A percentile compares a stretch with the other conserved stretches of the same genome.
Conservation (phyloP, 2,329 filamentous ascomycete species). For the Phialocephala subalpina region DNA sequence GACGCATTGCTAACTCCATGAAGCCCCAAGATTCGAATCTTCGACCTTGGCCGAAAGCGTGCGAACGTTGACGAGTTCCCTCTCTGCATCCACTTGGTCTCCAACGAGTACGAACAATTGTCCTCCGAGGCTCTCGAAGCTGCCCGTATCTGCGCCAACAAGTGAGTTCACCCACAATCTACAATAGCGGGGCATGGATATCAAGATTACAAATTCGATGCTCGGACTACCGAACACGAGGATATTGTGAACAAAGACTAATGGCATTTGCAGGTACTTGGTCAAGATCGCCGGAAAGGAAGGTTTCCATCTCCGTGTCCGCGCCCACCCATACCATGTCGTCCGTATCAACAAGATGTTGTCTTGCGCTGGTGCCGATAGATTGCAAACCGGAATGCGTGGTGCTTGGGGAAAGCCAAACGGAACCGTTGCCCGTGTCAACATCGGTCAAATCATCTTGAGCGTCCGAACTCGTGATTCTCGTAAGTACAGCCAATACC, state of each 20-base stretch:
- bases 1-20: slow-evolving; percentile 4
- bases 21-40: slow-evolving; percentile 84
- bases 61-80: slow-evolving; percentile 99
- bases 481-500: slow-evolving; percentile 65
- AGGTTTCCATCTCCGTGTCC: slow-evolving; percentile 77
- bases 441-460: slow-evolving; percentile 99
- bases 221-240: not conserved
- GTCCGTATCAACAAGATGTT: slow-evolving; percentile 99
- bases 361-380: slow-evolving; percentile 99
- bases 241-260: slow-evolving; percentile 18
- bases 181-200: slow-evolving; percentile 12
- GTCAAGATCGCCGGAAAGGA: slow-evolving; percentile 78
- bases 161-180: slow-evolving; percentile 59
- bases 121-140: slow-evolving; percentile 99
- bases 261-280: slow-evolving; percentile 55
- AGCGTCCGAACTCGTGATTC: slow-evolving; percentile 96
- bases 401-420: slow-evolving; percentile 99
- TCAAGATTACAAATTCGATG: not conserved
- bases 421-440: slow-evolving; percentile 98
- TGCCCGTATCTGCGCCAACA: slow-evolving; percentile 99
- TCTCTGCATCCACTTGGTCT: slow-evolving; percentile 98
- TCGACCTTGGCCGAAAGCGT: slow-evolving; percentile 98
- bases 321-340: slow-evolving; percentile 99
- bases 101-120: slow-evolving; percentile 99
- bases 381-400: slow-evolving; percentile 99